Evolutionary conservation across 768 basidiomycete species (phyloP).

Genomic region (Lepiota venenata): DNA sequence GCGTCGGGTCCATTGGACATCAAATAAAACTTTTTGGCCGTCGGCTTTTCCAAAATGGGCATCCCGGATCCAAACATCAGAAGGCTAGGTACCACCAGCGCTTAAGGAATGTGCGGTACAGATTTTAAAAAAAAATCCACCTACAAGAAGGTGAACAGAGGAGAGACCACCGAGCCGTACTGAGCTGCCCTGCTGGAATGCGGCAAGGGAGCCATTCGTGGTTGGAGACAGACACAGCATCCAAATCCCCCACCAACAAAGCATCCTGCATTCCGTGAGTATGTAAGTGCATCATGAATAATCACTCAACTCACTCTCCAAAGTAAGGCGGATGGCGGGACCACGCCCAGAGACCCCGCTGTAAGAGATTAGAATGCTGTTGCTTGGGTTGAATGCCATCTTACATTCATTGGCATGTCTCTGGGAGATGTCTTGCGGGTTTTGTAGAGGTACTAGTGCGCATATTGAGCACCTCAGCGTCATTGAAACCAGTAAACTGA

Average conservation of each 20-base stretch:
- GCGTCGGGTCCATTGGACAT: constrained; percentile 41
- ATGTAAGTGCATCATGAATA: neutral
- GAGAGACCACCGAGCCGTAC: constrained; percentile 56
- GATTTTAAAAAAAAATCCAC: constrained; percentile 19
- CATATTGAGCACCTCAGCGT: neutral
- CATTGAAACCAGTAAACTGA: constrained; percentile 12
- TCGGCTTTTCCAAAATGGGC: constrained; percentile 68
- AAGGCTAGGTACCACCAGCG: constrained; percentile 28
- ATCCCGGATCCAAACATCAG: constrained; percentile 67
- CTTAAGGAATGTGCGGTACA: neutral
- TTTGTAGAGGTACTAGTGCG: constrained; percentile 47
- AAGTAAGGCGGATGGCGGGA: constrained; percentile 71
- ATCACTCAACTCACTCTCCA: constrained; percentile 49
- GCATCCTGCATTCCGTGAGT: constrained; percentile 33
- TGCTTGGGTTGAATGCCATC: constrained; percentile 7
- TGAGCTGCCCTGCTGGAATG: constrained; percentile 49
- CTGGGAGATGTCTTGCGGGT: constrained; percentile 42
- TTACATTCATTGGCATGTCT: constrained; percentile 44
- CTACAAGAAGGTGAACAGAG: constrained; percentile 62
- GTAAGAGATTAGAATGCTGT: neutral
- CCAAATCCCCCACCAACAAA: constrained; percentile 70
- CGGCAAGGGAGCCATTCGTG: constrained; percentile 38
- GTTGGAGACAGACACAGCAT: constrained; percentile 56
- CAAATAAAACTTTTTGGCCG: constrained; percentile 56
- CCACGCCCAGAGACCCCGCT: constrained; percentile 54